These are phyloP conservation scores for Furcasterigmium furcatum DNA, from an alignment of 2,329 filamentous ascomycete genomes.

Conservation along the genomic window DNA sequence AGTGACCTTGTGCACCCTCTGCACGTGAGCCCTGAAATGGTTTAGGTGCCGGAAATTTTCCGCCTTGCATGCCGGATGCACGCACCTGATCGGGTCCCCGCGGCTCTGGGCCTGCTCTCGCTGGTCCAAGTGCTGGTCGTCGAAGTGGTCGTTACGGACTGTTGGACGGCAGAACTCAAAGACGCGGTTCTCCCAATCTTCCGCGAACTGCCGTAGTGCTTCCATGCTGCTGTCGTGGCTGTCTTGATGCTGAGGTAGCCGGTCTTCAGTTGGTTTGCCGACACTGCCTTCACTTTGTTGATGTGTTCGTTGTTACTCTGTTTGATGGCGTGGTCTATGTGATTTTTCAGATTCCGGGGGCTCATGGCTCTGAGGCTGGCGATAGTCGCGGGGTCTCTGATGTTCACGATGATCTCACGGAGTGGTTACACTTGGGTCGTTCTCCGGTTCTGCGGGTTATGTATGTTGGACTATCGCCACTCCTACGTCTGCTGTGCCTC, in stretches of 20 bases:
- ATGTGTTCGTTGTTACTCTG: slow-evolving; percentile 5
- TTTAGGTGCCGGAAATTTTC: too few species aligned
- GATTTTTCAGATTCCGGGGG: slow-evolving; percentile 9
- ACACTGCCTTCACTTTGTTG: slow-evolving; percentile 1
- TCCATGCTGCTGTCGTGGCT: slow-evolving; percentile 3
- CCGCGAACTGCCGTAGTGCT: background rate
- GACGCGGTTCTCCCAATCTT: slow-evolving; percentile 1
- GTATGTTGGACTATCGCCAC: too few species aligned
- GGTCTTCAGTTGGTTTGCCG: background rate
- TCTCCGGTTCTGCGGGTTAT: slow-evolving; percentile 4
- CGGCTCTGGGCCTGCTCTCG: too few species aligned
- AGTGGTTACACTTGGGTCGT: background rate
- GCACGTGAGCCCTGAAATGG: too few species aligned
- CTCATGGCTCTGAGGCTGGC: slow-evolving; percentile 12
- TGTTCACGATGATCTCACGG: slow-evolving; percentile 15
- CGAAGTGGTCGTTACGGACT: too few species aligned
- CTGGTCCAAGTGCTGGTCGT: too few species aligned
- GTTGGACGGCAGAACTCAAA: too few species aligned
- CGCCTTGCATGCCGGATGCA: too few species aligned
- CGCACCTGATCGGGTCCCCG: too few species aligned
- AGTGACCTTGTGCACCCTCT: too few species aligned
- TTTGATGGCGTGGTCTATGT: slow-evolving; percentile 14
- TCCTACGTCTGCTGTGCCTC: too few species aligned
- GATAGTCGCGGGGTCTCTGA: slow-evolving; percentile 11
- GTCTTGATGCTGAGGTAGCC: slow-evolving; percentile 2